Evolutionary conservation across 768 basidiomycete species (phyloP).

Genomic region (Mycena leptocephala): DNA sequence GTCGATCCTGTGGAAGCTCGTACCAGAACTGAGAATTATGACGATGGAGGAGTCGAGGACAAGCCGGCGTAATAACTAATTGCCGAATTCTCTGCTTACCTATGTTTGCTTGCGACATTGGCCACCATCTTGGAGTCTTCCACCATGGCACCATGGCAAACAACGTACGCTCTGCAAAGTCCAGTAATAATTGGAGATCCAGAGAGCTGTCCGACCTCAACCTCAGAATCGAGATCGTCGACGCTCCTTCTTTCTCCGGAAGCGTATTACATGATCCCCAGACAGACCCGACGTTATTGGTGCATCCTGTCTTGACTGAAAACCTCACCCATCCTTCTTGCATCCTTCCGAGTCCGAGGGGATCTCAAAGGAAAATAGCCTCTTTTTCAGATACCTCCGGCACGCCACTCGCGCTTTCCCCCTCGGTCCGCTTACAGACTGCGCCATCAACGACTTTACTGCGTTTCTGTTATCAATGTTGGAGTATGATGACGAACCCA

Average conservation of each 20-base stretch:
- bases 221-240: constrained; percentile 28
- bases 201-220: constrained; percentile 44
- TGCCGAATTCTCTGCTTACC: too few relatives aligned
- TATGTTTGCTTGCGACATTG: too few relatives aligned
- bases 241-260: constrained; percentile 11
- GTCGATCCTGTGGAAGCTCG: too few relatives aligned
- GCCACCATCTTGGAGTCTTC: too few relatives aligned
- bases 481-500: constrained; percentile 39
- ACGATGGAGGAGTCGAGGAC: too few relatives aligned
- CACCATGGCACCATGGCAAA: constrained; percentile 40
- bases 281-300: not conserved
- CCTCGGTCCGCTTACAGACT: not conserved
- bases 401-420: constrained; percentile 3
- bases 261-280: not conserved
- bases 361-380: constrained; percentile 9
- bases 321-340: constrained; percentile 1
- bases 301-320: not conserved
- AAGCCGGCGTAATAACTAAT: too few relatives aligned
- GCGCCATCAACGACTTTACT: constrained; percentile 40
- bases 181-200: constrained; percentile 44
- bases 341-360: too few relatives aligned
- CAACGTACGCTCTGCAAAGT: constrained; percentile 43
- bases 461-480: constrained; percentile 40
- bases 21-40: too few relatives aligned
- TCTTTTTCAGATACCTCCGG: constrained; percentile 11